phyloP scores from a whole-genome alignment of 805 yeast species.

The Tetrapisispora taiwanensis region DNA sequence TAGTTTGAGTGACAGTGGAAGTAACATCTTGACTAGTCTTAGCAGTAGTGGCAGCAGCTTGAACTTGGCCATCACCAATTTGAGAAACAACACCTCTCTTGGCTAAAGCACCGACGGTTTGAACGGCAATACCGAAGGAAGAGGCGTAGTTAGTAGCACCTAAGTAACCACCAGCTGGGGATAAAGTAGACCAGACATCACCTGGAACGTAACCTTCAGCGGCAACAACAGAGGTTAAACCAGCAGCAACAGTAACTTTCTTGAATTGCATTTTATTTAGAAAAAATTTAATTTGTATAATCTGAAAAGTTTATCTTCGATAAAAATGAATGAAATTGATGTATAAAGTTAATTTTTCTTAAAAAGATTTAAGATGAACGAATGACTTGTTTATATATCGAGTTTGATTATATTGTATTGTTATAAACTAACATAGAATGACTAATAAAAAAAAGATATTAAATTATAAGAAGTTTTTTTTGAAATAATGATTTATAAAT shows the following conservation, averaged over 20 bases:
- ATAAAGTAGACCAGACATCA: conserved; percentile 54
- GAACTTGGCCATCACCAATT: conserved; percentile 34
- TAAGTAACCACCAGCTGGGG: conserved; percentile 46
- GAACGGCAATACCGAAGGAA: conserved; percentile 61
- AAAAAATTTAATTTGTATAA: neutral
- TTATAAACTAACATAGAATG: too few relatives aligned
- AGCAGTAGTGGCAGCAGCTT: conserved; percentile 27
- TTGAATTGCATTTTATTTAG: conserved; percentile 20
- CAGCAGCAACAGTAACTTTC: conserved; percentile 14
- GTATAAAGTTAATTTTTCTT: neutral
- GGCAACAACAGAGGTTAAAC: conserved; percentile 12
- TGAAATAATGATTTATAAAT: too few relatives aligned
- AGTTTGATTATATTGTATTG: too few relatives aligned
- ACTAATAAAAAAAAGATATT: too few relatives aligned
- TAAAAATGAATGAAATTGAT: too few relatives aligned
- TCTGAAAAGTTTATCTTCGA: too few relatives aligned
- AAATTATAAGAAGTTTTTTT: too few relatives aligned
- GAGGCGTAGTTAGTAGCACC: conserved; percentile 48
- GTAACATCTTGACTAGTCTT: conserved; percentile 12
- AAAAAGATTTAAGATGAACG: neutral
- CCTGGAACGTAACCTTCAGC: conserved; percentile 15
- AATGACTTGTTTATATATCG: neutral
- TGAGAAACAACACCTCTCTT: conserved; percentile 19
- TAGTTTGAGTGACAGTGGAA: conserved; percentile 14
- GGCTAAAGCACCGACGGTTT: conserved; percentile 33